Evolutionary conservation across 2,329 filamentous ascomycete genomes (phyloP), one percentile per base, ranked within the genome.

Genomic region (Thielaviopsis euricoi): DNA sequence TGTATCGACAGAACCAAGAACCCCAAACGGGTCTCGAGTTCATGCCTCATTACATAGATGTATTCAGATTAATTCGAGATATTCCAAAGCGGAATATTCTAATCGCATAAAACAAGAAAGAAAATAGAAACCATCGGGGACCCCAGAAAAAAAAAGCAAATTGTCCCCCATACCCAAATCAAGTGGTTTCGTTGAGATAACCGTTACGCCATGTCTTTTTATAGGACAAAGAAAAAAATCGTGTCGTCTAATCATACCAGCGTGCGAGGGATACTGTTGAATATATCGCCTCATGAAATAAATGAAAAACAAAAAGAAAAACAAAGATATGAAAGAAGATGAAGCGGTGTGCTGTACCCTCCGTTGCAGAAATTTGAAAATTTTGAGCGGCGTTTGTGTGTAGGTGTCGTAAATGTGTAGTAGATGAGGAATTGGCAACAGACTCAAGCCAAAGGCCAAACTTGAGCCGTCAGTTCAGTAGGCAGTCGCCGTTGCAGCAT

Each of bases 151-250:
- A 59, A 57, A 57, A 57, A 52, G 49, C 49, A 57, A 57, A 43
- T 43, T 52, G 50, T 51, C 33, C 55, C 55, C 55, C 22, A 43
- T 43, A 46, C 49, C 37, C 48, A 40, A 40, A 53, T 55, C 56
- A 56, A 49, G 53, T 57, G 71, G 70, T 72, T 69, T 73, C 71
- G 71, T 73, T 73, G 71, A 73, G 71, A 61, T 57, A 73, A 72
- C 70, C 71, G 70, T 71, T 60, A 72, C 71, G 71, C 71, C 70
- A 67, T 65, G 51, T 52, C 29, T 52, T 52, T 29, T 52, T 53
- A 53, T 65, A 66, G 66, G 65, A 69, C 66, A 63, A 69, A 68
- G 68, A 67, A 63, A 65, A 67, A 65, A 66, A 66, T 66, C 67
- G 67, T 71, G 66, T 70, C 67, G 68, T 69, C 65, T 64, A 66